Evolutionary conservation across 257 asterid species (phyloP).

Genomic region (Jaltomata sinuosa): DNA sequence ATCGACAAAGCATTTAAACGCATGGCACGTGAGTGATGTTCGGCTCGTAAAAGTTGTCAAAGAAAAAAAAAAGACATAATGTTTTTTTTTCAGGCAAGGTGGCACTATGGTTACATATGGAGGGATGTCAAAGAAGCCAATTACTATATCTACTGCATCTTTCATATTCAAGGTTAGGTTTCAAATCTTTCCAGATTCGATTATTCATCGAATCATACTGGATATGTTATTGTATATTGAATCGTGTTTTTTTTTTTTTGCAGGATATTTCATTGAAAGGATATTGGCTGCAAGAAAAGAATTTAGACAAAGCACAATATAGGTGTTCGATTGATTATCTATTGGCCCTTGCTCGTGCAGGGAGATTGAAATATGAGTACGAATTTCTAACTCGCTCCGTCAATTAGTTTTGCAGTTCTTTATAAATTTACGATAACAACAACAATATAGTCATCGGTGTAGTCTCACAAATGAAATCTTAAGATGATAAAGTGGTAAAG

Average conservation of each 20-base stretch:
- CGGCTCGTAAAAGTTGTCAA: too few species aligned
- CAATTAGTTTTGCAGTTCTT: too few species aligned
- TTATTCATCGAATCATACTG: neutral
- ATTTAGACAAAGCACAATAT: conserved; percentile 45
- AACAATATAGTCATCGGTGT: too few species aligned
- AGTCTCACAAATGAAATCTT: too few species aligned
- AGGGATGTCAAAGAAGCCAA: conserved; percentile 89
- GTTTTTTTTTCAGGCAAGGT: conserved; percentile 41
- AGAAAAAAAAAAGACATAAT: neutral
- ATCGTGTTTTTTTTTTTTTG: neutral
- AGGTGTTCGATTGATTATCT: conserved; percentile 67
- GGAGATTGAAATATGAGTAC: conserved; percentile 73
- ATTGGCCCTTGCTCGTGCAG: conserved; percentile 42
- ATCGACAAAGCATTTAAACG: too few species aligned
- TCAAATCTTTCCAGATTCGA: neutral
- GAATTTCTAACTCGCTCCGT: conserved; percentile 3
- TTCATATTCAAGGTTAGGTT: conserved; percentile 70
- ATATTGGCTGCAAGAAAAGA: conserved; percentile 67
- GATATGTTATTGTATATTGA: neutral
- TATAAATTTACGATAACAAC: too few species aligned
- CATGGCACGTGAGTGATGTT: too few species aligned
- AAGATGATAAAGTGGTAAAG: too few species aligned
- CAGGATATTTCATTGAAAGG: conserved; percentile 80
- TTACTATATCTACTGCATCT: conserved; percentile 65
- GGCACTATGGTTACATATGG: conserved; percentile 96